Evolutionary conservation across 2,329 filamentous ascomycete species (phyloP), one percentile per base, ranked within the genome.

Genomic region (Diaporthe citriasiana): DNA sequence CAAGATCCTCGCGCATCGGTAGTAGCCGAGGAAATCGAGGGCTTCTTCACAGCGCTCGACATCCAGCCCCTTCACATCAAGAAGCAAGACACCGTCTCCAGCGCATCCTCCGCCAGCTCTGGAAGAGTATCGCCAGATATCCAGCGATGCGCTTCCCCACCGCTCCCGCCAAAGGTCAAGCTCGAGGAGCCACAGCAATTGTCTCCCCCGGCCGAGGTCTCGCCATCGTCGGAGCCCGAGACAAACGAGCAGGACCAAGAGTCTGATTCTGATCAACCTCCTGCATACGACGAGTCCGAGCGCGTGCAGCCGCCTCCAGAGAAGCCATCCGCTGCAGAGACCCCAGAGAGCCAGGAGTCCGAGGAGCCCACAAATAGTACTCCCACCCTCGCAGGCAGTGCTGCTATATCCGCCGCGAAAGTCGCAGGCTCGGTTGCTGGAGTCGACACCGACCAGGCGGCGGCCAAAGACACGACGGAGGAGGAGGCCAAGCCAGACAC

Each of bases 151-250:
- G 51, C 68, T 13, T 75, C 74, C 27, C 74, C 74, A 19, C 74
- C 74, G 4, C 59, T 75, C 1, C 74, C 74, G 38, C 74, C 74
- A 22, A 75, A 75, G 33, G 74, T 73, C 42, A 75, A 63, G 53
- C 51, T 75, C 6, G 55, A 70, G 17, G 45, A 66, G 22, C 66
- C 47, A 8, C 66, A 50, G 25, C 66, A 38, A 7, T 4, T 45
- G 53, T 13, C 40, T 55, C 25, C 25, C 12, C 7, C 40, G 30
- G 38, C 65, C 22, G 57, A 53, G n/a, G 15, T 59, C 22, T 60
- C 73, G 0, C 15, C 73, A 25, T 6, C 55, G 15, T 53, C 66
- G 0, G 2, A 57, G 4, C 2, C 66, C 2, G 47, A 71, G 1
- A 1, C 45, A 17, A n/a, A 55, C 4, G 22, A 0, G 4, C 35